These are phyloP conservation scores for Ilex asprella DNA, from an alignment of 257 asterid genomes.

Conservation along the genomic window DNA sequence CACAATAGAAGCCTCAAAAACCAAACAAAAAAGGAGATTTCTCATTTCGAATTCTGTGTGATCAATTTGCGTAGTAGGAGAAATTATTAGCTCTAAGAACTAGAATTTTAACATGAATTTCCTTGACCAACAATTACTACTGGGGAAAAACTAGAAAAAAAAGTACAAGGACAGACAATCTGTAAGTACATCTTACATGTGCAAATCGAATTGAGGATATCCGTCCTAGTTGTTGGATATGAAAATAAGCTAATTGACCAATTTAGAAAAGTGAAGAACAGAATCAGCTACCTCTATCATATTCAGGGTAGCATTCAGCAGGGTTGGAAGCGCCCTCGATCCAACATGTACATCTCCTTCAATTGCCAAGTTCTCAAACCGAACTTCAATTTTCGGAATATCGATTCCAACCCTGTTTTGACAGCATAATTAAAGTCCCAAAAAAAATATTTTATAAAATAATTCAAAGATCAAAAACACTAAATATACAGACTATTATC, in stretches of 20 bases:
- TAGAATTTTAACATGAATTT: too few species aligned
- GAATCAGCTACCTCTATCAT: conserved; percentile 48
- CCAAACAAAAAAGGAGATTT: too few species aligned
- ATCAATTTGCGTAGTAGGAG: too few species aligned
- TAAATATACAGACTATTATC: background rate
- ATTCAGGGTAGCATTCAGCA: conserved; percentile 67
- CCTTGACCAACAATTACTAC: too few species aligned
- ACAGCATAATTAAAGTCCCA: background rate
- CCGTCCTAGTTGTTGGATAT: too few species aligned
- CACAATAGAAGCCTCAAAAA: too few species aligned
- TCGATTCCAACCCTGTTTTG: conserved; percentile 68
- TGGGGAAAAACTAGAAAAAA: too few species aligned
- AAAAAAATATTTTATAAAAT: background rate
- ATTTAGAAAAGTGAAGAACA: background rate
- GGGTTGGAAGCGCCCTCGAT: conserved; percentile 89
- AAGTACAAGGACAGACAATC: too few species aligned
- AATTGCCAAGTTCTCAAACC: conserved; percentile 58
- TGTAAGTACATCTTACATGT: too few species aligned
- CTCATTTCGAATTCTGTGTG: too few species aligned
- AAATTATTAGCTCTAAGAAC: too few species aligned
- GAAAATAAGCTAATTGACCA: background rate
- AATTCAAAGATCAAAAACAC: background rate
- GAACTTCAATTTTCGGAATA: conserved; percentile 77
- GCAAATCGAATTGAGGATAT: too few species aligned
- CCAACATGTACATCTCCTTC: conserved; percentile 79